Evolutionary conservation across 441 rosid genomes (phyloP), one percentile per base, ranked within the genome.

Genomic region (Eutrema salsugineum): DNA sequence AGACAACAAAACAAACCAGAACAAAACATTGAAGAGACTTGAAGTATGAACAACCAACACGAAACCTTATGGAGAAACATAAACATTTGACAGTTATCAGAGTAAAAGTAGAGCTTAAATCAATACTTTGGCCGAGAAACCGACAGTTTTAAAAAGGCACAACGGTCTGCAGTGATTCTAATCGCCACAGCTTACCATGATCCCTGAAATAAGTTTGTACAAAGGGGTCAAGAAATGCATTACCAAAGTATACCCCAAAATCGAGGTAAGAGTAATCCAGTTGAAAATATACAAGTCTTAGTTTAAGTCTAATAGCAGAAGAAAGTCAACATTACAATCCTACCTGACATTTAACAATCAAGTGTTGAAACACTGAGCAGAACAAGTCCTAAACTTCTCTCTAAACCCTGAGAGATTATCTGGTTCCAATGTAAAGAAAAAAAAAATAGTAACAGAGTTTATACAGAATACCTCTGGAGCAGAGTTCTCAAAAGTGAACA

Each of bases 131-230:
- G 3, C 98, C 97, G 3, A 96, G 98, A 78, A 93, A 91, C 68
- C 97, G 82, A 84, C 99, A 96, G 54, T 89, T 87, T 70, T 91
- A 96, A 81, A n/a, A 96, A 96, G 9, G 97, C 97, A 54, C 98
- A 91, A 51, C 97, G 86, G 75, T 96, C 97, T 53, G 98, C 97
- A 11, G 99, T 96, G 61, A 91, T 91, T 76, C 99, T 79, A 54
- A 93, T 79, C 8, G 98, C 98, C 71, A 95, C 99, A 62, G 96
- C 98, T 85, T 95, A 98, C 22, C 96, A 94, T 55, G 99, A 95
- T 73, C 98, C 99, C 98, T 95, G 47, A 12, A 54, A 17, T 60
- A 36, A 12, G 39, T n/a, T 47, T 68, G 11, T 22, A 19, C 43
- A 68, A 72, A 24, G 27, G 2, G 5, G 30, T 17, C 20, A 67